phyloP scores from a whole-genome alignment of 2,329 filamentous ascomycete species.

The Monosporascus sp. region DNA sequence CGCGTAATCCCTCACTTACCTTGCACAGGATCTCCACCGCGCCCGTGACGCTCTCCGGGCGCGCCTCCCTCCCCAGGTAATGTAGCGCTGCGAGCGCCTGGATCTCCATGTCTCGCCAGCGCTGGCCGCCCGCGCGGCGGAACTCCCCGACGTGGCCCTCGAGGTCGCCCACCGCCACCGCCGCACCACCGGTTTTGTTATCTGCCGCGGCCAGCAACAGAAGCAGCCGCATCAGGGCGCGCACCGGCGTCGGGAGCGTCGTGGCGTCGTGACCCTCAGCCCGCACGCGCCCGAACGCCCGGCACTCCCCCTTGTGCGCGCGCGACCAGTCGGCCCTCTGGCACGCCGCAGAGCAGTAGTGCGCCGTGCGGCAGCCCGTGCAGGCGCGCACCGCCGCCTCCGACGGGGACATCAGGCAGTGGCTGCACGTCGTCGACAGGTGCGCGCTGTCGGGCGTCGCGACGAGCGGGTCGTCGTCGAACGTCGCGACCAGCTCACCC shows the following conservation, averaged over 20 bases:
- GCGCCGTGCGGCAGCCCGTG: slow-evolving; percentile 46
- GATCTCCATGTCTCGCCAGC: slow-evolving; percentile 43
- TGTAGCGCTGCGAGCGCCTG: slow-evolving; percentile 46
- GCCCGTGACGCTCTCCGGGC: slow-evolving; percentile 29
- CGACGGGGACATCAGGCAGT: slow-evolving; percentile 35
- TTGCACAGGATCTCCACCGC: slow-evolving; percentile 49
- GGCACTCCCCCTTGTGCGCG: slow-evolving; percentile 52
- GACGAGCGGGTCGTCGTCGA: slow-evolving; percentile 36
- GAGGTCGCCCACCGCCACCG: slow-evolving; percentile 31
- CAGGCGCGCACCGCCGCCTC: slow-evolving; percentile 34
- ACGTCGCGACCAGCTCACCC: slow-evolving; percentile 41
- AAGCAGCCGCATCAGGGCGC: slow-evolving; percentile 48
- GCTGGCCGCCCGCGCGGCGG: slow-evolving; percentile 16
- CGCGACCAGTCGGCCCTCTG: slow-evolving; percentile 49
- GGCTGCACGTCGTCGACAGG: slow-evolving; percentile 40
- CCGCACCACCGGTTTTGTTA: slow-evolving; percentile 12
- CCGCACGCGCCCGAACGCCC: slow-evolving; percentile 36
- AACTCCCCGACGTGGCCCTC: slow-evolving; percentile 42
- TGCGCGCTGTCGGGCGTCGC: slow-evolving; percentile 42
- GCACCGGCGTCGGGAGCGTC: slow-evolving; percentile 47
- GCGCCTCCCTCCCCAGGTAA: slow-evolving; percentile 36
- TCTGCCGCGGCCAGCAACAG: slow-evolving; percentile 24
- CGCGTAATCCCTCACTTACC: slow-evolving; percentile 28
- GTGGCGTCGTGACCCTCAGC: slow-evolving; percentile 23
- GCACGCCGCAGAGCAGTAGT: slow-evolving; percentile 51